Evolutionary conservation across 2,329 filamentous ascomycete species (phyloP), one percentile per base, ranked within the genome.

Genomic region (Calonectria hongkongensis): DNA sequence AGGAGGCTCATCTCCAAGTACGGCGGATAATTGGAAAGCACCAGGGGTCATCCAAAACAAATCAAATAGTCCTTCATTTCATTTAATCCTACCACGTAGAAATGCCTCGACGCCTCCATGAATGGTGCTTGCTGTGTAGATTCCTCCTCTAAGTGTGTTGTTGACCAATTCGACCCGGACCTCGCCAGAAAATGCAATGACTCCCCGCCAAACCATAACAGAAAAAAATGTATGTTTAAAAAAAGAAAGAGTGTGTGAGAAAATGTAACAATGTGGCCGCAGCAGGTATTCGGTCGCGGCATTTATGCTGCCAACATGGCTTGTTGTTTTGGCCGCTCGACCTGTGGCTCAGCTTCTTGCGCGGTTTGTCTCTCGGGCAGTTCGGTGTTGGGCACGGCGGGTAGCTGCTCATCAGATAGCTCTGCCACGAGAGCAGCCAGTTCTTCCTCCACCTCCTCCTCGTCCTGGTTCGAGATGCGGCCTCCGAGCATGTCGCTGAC

Each of bases 361-460:
- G 81, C 72, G 9, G 71, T 67, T 16, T 50, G n/a, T 48, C 39
- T 71, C 54, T 48, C 56, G 9, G 65, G 70, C 39, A 58, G n/a
- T 28, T 68, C 65, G 65, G 56, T 56, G 27, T 58, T 30, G 41
- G 70, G 70, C 39, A 72, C 70, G 62, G 79, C 69, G 56, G 84
- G 83, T 7, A 86, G 78, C 68, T 81, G 65, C 25, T 77, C 70
- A 1, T 75, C 78, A 9, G 78, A 65, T 36, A 86, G 71, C 68
- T 85, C 83, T 73, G 83, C 81, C 83, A 96, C 94, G 76, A 99
- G 88, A 1, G 92, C 93, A 68, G 94, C 95, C 66, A 99, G 88
- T 86, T 99, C 97, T 81, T 98, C 96, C 83, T 99, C 97, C 41
- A 99, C 97, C 81, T 98, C 97, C 81, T 98, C 96, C 84, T 99